These are phyloP conservation scores for Colletotrichum nymphaeae DNA, from an alignment of 2,329 filamentous ascomycete species.

Conservation along the genomic window DNA sequence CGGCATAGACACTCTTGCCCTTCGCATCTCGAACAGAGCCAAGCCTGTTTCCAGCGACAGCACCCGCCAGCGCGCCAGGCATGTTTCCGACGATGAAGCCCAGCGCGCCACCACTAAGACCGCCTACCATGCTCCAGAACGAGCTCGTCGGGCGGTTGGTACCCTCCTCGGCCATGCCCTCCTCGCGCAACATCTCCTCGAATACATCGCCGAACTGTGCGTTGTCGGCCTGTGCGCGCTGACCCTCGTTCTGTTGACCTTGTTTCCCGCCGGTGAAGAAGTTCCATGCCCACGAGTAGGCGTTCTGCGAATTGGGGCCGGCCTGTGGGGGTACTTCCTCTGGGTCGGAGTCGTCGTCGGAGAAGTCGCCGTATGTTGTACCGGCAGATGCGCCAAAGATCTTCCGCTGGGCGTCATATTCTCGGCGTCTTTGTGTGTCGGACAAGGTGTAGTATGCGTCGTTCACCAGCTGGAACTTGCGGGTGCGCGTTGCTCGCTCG, in stretches of 20 bases:
- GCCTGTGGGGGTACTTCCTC: constrained; percentile 36
- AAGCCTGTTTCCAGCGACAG: constrained; percentile 91
- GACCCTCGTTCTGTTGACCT: constrained; percentile 48
- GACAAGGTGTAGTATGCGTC: constrained; percentile 94
- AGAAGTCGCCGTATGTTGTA: constrained; percentile 44
- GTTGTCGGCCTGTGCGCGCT: constrained; percentile 69
- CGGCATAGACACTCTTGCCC: constrained; percentile 94
- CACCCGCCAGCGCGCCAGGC: constrained; percentile 87
- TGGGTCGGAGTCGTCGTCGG: constrained; percentile 48
- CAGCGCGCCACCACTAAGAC: constrained; percentile 86
- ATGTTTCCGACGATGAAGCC: constrained; percentile 97
- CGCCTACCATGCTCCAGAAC: constrained; percentile 91
- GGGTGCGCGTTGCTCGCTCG: constrained; percentile 83
- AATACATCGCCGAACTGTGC: constrained; percentile 91
- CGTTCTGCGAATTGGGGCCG: constrained; percentile 49
- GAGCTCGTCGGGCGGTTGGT: constrained; percentile 71
- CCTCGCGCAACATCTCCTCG: constrained; percentile 89
- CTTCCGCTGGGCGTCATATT: constrained; percentile 82
- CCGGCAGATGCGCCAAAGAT: constrained; percentile 63
- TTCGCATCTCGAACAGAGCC: constrained; percentile 89
- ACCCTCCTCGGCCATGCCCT: constrained; percentile 81
- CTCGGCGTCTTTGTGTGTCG: constrained; percentile 78
- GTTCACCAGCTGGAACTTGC: constrained; percentile 91
- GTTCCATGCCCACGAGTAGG: constrained; percentile 84
- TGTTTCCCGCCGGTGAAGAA: constrained; percentile 61